Evolutionary conservation across 371 early-diverging fungal species (phyloP).

Genomic region (Massospora cicadina): DNA sequence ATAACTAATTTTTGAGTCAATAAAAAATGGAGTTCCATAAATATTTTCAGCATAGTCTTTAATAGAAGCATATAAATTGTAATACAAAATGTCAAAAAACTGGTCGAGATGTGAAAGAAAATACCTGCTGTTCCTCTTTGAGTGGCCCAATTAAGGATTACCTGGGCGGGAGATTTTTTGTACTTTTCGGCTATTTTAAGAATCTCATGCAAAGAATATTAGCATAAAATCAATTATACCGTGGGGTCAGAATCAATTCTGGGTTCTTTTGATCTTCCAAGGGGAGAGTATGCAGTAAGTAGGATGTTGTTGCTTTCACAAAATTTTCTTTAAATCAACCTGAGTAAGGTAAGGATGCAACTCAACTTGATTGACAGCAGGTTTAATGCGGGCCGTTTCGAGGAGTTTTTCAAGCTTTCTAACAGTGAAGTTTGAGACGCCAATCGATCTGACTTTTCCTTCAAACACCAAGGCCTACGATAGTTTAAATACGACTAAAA

Average conservation of each 20-base stretch:
- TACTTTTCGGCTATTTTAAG: conserved; percentile 45
- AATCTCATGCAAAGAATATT: background rate
- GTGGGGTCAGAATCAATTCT: background rate
- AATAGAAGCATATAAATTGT: too few relatives aligned
- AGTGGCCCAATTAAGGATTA: conserved; percentile 52
- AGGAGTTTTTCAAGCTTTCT: conserved; percentile 47
- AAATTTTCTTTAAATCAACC: conserved; percentile 41
- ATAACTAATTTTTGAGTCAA: background rate
- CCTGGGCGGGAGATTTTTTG: conserved; percentile 45
- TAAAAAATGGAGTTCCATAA: conserved; percentile 35
- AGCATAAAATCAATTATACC: background rate
- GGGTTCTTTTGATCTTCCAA: conserved; percentile 18
- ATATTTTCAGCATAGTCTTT: too few relatives aligned
- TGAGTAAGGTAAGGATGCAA: conserved; percentile 78
- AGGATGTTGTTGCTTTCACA: conserved; percentile 45
- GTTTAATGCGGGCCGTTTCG: conserved; percentile 42
- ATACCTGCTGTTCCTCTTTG: conserved; percentile 40
- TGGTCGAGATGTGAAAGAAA: too few relatives aligned
- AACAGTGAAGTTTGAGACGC: conserved; percentile 45
- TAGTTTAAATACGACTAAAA: conserved; percentile 39
- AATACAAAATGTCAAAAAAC: too few relatives aligned
- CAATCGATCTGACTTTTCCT: conserved; percentile 37
- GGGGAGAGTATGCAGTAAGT: conserved; percentile 71
- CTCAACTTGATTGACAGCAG: conserved; percentile 78
- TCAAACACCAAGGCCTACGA: conserved; percentile 39